phyloP scores from a whole-genome alignment of 768 basidiomycete genomes.

The Crepidotus variabilis region DNA sequence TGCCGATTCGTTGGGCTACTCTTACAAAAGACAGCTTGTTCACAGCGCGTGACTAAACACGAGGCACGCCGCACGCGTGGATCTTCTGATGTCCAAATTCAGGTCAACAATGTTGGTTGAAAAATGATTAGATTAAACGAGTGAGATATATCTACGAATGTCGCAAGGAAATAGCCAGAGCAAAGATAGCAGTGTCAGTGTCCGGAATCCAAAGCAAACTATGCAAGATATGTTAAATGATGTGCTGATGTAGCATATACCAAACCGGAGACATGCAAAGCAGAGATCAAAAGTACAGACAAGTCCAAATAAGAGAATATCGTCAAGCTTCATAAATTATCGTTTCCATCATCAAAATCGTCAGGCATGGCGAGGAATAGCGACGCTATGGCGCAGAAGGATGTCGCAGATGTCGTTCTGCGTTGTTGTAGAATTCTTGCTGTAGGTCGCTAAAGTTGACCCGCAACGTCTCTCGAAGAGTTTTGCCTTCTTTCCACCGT shows the following conservation, averaged over 20 bases:
- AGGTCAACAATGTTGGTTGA: background rate
- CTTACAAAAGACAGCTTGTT: slow-evolving; percentile 2
- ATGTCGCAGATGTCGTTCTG: slow-evolving; percentile 14
- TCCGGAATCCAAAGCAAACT: background rate
- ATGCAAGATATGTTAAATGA: background rate
- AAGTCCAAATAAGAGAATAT: background rate
- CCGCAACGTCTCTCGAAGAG: slow-evolving; percentile 26
- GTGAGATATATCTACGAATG: background rate
- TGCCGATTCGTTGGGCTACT: background rate
- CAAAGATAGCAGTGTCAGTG: background rate
- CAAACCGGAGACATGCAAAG: background rate
- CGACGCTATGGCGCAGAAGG: slow-evolving; percentile 16
- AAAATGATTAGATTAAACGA: background rate
- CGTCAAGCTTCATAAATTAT: background rate
- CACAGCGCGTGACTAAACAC: slow-evolving; percentile 12
- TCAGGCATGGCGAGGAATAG: background rate
- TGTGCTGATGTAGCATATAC: background rate
- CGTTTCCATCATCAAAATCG: background rate
- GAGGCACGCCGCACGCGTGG: background rate
- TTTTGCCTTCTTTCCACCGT: slow-evolving; percentile 30
- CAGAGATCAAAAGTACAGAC: slow-evolving; percentile 8
- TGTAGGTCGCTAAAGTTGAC: slow-evolving; percentile 25
- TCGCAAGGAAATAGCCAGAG: background rate
- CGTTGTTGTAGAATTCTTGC: slow-evolving; percentile 19
- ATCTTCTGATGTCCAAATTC: background rate